Percentiles rank a stretch among this genome's conserved stretches.
These are phyloP conservation scores for Aspergillus kassunensis DNA, from an alignment of 495 filamentous ascomycete species.

Conservation along the genomic window DNA sequence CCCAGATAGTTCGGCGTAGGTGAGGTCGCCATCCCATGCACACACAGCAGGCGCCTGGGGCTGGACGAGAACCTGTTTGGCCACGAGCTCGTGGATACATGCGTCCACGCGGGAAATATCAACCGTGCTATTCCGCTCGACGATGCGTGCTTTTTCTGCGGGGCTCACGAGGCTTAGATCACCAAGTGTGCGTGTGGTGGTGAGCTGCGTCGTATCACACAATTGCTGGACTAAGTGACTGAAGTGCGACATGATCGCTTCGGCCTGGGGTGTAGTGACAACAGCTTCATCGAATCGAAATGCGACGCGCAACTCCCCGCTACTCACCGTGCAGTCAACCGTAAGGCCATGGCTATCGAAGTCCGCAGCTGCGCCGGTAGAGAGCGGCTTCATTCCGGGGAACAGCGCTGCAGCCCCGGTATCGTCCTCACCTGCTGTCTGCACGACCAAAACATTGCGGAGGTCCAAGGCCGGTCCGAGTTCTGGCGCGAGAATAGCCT, in stretches of 20 bases:
- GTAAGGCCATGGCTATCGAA: background rate
- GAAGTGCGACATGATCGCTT: background rate
- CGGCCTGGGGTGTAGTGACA: slow-evolving; percentile 1
- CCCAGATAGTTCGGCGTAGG: background rate
- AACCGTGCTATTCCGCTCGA: background rate
- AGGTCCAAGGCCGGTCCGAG: background rate
- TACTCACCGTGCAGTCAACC: slow-evolving; percentile 7
- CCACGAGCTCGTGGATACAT: background rate
- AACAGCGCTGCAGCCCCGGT: too few species aligned
- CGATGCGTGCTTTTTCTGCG: background rate
- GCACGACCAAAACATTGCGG: background rate
- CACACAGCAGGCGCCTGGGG: slow-evolving; percentile 1
- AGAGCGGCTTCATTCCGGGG: too few species aligned
- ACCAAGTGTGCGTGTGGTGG: background rate
- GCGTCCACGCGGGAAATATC: background rate
- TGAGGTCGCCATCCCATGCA: background rate
- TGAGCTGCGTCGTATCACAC: background rate
- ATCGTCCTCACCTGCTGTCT: background rate
- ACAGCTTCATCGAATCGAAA: slow-evolving; percentile 23
- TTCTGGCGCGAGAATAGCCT: too few species aligned
- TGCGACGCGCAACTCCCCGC: slow-evolving; percentile 19
- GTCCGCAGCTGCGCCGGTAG: too few species aligned
- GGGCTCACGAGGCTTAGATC: background rate
- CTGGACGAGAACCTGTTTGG: background rate
- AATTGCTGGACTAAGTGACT: too few species aligned